A percentile compares a stretch with the other conserved stretches of the same genome.
These are phyloP conservation scores for Talaromyces sp. DNA, from an alignment of 2,329 filamentous ascomycete species.

Conservation along the genomic window DNA sequence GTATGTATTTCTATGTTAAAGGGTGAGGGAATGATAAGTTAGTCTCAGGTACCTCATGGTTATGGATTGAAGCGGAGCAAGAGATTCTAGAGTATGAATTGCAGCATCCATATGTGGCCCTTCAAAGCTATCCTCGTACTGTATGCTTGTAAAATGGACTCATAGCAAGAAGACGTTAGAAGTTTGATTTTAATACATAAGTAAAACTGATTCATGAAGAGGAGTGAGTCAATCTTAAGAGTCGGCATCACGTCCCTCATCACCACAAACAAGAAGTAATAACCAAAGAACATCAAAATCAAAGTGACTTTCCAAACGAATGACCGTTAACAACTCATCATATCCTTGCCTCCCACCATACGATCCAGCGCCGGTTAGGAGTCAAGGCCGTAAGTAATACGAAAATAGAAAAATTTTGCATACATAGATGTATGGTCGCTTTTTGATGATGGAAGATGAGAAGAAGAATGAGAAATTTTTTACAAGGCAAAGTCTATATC, in stretches of 20 bases:
- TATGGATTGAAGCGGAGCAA: not conserved
- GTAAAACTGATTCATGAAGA: not conserved
- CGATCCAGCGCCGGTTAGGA: conserved; percentile 39
- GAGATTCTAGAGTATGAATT: not conserved
- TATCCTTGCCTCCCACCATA: conserved; percentile 27
- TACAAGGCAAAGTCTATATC: not conserved
- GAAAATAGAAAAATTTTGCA: conserved; percentile 20
- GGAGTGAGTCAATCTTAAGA: not conserved
- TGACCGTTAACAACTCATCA: conserved; percentile 16
- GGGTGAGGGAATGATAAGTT: not conserved
- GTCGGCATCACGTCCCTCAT: not conserved
- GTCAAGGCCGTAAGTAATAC: conserved; percentile 29
- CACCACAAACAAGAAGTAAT: not conserved
- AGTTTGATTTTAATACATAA: not conserved
- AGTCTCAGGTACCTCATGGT: not conserved
- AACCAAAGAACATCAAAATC: not conserved
- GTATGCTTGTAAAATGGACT: not conserved
- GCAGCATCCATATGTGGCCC: not conserved
- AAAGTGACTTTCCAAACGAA: conserved; percentile 3
- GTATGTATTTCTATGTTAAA: not conserved
- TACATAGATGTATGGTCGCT: conserved; percentile 28
- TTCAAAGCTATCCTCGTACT: not conserved
- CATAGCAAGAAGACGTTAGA: not conserved
- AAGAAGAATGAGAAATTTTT: conserved; percentile 11
- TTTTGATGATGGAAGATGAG: conserved; percentile 24